Conservation (phyloP, 352 stramenopile species). For the Globisporangium abappressorium region DNA sequence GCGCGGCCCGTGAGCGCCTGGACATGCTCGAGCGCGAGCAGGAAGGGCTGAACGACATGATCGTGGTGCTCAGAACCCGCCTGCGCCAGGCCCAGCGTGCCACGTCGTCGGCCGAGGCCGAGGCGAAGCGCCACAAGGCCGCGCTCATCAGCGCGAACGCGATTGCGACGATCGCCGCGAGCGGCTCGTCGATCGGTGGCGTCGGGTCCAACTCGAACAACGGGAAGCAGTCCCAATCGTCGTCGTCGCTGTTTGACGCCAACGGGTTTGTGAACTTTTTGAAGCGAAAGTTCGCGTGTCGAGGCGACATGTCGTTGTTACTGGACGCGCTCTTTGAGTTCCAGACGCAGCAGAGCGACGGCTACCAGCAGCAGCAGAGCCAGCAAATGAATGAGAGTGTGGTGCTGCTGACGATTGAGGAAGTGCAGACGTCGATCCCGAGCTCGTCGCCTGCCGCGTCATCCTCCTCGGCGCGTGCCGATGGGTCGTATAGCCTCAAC, state of each 20-base stretch:
- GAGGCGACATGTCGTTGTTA: slow-evolving; percentile 29
- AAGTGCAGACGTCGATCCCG: slow-evolving; percentile 10
- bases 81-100: slow-evolving; percentile 19
- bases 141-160: slow-evolving; percentile 11
- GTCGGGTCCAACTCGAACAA: not conserved
- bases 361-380: not conserved
- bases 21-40: slow-evolving; percentile 30
- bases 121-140: slow-evolving; percentile 17
- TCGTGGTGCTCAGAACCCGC: slow-evolving; percentile 22
- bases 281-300: slow-evolving; percentile 30
- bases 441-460: slow-evolving; percentile 7
- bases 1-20: slow-evolving; percentile 24
- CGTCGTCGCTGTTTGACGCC: slow-evolving; percentile 15
- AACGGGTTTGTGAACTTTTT: slow-evolving; percentile 29
- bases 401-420: slow-evolving; percentile 16
- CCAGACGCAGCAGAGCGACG: slow-evolving; percentile 17
- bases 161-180: slow-evolving; percentile 2
- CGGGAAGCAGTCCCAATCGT: not conserved
- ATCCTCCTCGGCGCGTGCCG: slow-evolving; percentile 4
- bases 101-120: slow-evolving; percentile 22
- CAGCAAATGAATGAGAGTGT: slow-evolving; percentile 2
- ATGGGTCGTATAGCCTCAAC: slow-evolving; percentile 2
- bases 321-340: slow-evolving; percentile 21
- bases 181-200: not conserved
- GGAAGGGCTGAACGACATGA: slow-evolving; percentile 19